Evolutionary conservation across 2,329 filamentous ascomycete species (phyloP).

Genomic region (Exophiala sideris): DNA sequence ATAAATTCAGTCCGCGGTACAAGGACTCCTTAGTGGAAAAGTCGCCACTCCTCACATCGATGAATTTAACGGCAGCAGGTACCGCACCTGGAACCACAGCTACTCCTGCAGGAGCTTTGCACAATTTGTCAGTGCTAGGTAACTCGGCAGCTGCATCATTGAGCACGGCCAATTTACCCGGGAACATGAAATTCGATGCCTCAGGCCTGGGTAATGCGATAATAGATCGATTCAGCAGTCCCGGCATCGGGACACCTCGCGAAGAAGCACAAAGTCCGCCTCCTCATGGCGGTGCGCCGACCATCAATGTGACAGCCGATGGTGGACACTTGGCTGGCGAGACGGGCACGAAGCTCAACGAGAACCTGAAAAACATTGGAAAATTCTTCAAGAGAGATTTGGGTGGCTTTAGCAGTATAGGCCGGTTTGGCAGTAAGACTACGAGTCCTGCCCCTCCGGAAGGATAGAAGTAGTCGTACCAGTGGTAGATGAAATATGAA

Average conservation of each 20-base stretch:
- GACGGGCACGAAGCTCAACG: constrained; percentile 73
- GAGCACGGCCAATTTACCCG: constrained; percentile 44
- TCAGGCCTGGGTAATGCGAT: constrained; percentile 80
- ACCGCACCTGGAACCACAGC: constrained; percentile 26
- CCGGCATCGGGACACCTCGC: constrained; percentile 67
- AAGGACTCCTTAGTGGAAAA: constrained; percentile 64
- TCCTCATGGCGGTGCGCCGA: constrained; percentile 25
- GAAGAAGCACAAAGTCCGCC: constrained; percentile 35
- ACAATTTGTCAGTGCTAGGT: constrained; percentile 46
- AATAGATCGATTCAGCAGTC: constrained; percentile 63
- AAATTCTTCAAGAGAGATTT: constrained; percentile 94
- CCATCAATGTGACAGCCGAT: constrained; percentile 27
- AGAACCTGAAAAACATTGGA: constrained; percentile 91
- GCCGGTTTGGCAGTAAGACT: constrained; percentile 37
- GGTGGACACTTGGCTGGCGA: constrained; percentile 35
- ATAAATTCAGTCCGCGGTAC: constrained; percentile 64
- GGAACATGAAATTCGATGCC: constrained; percentile 67
- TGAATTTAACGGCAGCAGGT: constrained; percentile 50
- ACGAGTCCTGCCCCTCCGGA: constrained; percentile 26
- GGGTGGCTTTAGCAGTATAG: constrained; percentile 71
- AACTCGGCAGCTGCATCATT: constrained; percentile 41
- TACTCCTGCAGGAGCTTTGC: constrained; percentile 42
- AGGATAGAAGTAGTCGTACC: constrained; percentile 11
- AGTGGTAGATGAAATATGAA: background rate
- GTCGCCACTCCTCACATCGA: constrained; percentile 67